Conservation (phyloP, 2,329 filamentous ascomycete species). For the Colletotrichum plurivorum region DNA sequence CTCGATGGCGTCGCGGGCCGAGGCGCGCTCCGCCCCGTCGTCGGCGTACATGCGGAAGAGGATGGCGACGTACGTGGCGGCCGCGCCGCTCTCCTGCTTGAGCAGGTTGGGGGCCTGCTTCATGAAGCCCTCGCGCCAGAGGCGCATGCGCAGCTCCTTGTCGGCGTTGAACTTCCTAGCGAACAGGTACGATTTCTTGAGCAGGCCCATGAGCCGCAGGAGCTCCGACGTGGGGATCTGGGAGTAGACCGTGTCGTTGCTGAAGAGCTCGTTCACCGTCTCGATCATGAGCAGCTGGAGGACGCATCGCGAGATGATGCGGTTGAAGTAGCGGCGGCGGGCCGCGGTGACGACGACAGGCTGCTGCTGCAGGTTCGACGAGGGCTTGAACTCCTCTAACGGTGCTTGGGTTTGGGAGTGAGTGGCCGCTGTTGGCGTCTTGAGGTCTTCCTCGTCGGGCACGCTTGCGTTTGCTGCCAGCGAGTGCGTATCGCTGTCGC, state of each 20-base stretch:
- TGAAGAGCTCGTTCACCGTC: conserved; percentile 98
- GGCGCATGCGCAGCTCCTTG: conserved; percentile 91
- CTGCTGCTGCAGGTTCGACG: conserved; percentile 83
- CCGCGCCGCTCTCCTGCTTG: conserved; percentile 95
- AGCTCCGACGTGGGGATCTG: conserved; percentile 93
- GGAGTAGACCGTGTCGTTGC: conserved; percentile 93
- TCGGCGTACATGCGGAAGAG: conserved; percentile 98
- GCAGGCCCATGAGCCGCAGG: conserved; percentile 89
- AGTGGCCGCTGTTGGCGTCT: conserved; percentile 47
- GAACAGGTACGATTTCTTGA: conserved; percentile 97
- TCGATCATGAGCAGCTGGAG: conserved; percentile 99
- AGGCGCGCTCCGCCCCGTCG: conserved; percentile 83
- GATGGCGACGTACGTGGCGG: conserved; percentile 95
- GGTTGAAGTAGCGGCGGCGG: conserved; percentile 95
- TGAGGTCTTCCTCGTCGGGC: conserved; percentile 53
- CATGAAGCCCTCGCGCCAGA: conserved; percentile 99
- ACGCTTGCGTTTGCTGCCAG: conserved; percentile 46
- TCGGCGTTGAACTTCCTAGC: conserved; percentile 98
- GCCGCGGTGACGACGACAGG: conserved; percentile 94
- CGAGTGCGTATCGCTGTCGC: conserved; percentile 50
- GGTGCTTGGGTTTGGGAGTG: conserved; percentile 56
- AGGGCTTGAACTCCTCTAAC: conserved; percentile 90
- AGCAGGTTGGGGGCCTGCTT: conserved; percentile 97
- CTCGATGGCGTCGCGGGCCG: conserved; percentile 87
- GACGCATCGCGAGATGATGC: conserved; percentile 98